phyloP scores from a whole-genome alignment of 2,329 filamentous ascomycete genomes.

The Pyricularia grisea region DNA sequence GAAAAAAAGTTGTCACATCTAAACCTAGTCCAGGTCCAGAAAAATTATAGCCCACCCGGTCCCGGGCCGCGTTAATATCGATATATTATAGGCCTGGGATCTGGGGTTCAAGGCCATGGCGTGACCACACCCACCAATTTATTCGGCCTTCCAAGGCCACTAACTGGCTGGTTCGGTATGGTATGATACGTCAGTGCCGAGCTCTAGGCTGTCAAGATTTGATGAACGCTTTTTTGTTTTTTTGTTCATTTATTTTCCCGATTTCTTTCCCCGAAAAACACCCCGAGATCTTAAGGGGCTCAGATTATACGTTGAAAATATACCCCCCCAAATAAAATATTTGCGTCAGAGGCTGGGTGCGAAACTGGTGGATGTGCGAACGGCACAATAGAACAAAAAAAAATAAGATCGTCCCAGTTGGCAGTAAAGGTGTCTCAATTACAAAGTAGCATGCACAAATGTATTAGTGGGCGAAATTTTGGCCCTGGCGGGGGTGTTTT shows the following conservation, averaged over 20 bases:
- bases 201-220: neutral
- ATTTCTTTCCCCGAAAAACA: neutral
- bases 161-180: neutral
- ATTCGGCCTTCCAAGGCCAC: neutral
- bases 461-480: neutral
- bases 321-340: neutral
- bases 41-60: neutral
- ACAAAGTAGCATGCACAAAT: neutral
- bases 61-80: neutral
- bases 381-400: neutral
- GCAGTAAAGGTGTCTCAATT: neutral
- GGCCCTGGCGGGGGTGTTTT: neutral
- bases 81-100: neutral
- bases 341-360: neutral
- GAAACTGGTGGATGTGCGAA: neutral
- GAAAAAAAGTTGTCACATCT: neutral
- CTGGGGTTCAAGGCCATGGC: neutral
- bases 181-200: neutral
- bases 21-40: neutral
- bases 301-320: neutral
- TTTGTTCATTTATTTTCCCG: neutral
- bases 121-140: neutral
- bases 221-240: neutral
- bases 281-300: neutral
- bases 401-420: neutral